A percentile compares a stretch with the other conserved stretches of the same genome.
Conservation (phyloP, 169 alveolate genomes). For the Plasmodium fragile region DNA sequence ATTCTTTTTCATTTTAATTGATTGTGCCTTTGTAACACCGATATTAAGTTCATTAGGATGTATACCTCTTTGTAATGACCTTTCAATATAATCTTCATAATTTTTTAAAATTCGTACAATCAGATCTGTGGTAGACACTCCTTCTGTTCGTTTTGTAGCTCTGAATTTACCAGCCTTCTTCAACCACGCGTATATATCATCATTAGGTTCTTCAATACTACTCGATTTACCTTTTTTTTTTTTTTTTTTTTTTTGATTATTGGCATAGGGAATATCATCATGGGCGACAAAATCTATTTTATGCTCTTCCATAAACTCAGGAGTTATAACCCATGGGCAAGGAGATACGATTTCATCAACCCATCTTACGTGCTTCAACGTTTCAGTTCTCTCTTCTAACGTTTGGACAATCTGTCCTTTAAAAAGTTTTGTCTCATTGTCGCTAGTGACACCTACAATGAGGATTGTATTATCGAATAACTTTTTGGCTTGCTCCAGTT, state of each 20-base stretch:
- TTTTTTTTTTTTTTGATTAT: constrained; percentile 80
- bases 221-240: constrained; percentile 36
- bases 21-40: constrained; percentile 92
- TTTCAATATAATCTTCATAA: constrained; percentile 94
- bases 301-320: constrained; percentile 90
- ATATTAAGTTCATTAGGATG: constrained; percentile 94
- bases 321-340: constrained; percentile 94
- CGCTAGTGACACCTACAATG: constrained; percentile 97
- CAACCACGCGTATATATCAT: constrained; percentile 91
- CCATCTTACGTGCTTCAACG: constrained; percentile 96
- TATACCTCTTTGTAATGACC: constrained; percentile 95
- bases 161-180: constrained; percentile 91
- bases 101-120: constrained; percentile 94
- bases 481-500: constrained; percentile 96
- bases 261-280: constrained; percentile 92
- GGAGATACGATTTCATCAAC: constrained; percentile 97
- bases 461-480: constrained; percentile 91
- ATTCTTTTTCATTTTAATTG: constrained; percentile 91
- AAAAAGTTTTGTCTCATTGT: constrained; percentile 92
- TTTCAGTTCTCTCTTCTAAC: constrained; percentile 94
- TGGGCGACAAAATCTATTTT: constrained; percentile 94
- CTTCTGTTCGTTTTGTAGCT: constrained; percentile 93
- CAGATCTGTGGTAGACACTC: constrained; percentile 96
- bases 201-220: constrained; percentile 80
- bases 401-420: constrained; percentile 96